phyloP scores from a whole-genome alignment of 768 basidiomycete species.

The Candolleomyces eurysporus region DNA sequence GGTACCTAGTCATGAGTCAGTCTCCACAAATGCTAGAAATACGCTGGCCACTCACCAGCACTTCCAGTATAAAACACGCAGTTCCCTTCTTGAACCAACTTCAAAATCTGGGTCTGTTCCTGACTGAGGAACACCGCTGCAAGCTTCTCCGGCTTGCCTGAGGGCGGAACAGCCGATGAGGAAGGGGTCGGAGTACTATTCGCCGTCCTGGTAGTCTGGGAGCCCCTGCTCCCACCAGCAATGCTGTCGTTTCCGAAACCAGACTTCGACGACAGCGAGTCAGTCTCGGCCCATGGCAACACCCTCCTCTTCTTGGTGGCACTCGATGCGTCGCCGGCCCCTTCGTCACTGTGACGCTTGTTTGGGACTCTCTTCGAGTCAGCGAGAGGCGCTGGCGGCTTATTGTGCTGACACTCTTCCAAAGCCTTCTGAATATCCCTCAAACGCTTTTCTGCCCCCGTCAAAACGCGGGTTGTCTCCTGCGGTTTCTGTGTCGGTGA shows the following conservation, averaged over 20 bases:
- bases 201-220: not conserved
- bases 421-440: slow-evolving; percentile 61
- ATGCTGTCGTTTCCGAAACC: slow-evolving; percentile 20
- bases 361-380: slow-evolving; percentile 22
- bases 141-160: slow-evolving; percentile 23
- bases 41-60: slow-evolving; percentile 65
- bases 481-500: slow-evolving; percentile 39
- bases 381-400: slow-evolving; percentile 21
- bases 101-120: slow-evolving; percentile 84
- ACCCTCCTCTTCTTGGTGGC: slow-evolving; percentile 53
- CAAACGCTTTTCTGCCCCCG: slow-evolving; percentile 41
- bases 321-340: slow-evolving; percentile 16
- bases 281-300: slow-evolving; percentile 50
- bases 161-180: slow-evolving; percentile 8
- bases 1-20: slow-evolving; percentile 57
- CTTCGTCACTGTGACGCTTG: slow-evolving; percentile 35
- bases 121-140: slow-evolving; percentile 65
- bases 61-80: slow-evolving; percentile 96
- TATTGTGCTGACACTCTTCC: slow-evolving; percentile 16
- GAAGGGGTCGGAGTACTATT: slow-evolving; percentile 15
- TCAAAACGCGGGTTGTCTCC: slow-evolving; percentile 18
- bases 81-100: slow-evolving; percentile 66
- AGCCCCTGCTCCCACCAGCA: not conserved
- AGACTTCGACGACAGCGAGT: slow-evolving; percentile 33
- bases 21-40: not conserved